phyloP scores from a whole-genome alignment of 208 protist genomes.

The Crithidia fasciculata region DNA sequence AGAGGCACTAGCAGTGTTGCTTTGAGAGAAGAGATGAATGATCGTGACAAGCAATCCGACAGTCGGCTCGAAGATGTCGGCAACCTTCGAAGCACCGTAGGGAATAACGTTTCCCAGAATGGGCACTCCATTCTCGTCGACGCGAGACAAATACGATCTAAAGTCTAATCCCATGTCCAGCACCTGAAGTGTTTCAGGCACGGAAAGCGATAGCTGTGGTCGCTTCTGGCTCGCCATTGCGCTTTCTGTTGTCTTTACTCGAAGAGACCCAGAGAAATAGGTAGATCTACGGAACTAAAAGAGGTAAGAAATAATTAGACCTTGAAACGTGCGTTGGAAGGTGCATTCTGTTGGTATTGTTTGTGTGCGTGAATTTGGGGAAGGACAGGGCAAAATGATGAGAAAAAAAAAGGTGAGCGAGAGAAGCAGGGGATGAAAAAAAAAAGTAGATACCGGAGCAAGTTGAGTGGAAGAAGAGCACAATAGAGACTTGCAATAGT shows the following conservation, averaged over 20 bases:
- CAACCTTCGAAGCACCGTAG: constrained; percentile 68
- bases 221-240: constrained; percentile 63
- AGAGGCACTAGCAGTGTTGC: constrained; percentile 34
- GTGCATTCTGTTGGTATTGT: too few species aligned
- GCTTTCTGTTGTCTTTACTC: background rate
- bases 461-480: too few species aligned
- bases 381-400: too few species aligned
- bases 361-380: too few species aligned
- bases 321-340: too few species aligned
- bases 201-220: constrained; percentile 60
- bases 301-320: constrained; percentile 5
- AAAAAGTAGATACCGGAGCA: too few species aligned
- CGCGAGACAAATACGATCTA: constrained; percentile 78
- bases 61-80: constrained; percentile 85
- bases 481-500: too few species aligned
- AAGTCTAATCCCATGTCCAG: constrained; percentile 90
- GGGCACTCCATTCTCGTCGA: constrained; percentile 72
- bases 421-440: too few species aligned
- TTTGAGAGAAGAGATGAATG: constrained; percentile 71
- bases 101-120: constrained; percentile 86
- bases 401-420: too few species aligned
- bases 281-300: background rate
- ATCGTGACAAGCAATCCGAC: constrained; percentile 86
- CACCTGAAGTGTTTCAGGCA: constrained; percentile 70
- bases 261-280: too few species aligned